These are phyloP conservation scores for Penicillium maclennaniae DNA, from an alignment of 495 filamentous ascomycete genomes.

Conservation along the genomic window DNA sequence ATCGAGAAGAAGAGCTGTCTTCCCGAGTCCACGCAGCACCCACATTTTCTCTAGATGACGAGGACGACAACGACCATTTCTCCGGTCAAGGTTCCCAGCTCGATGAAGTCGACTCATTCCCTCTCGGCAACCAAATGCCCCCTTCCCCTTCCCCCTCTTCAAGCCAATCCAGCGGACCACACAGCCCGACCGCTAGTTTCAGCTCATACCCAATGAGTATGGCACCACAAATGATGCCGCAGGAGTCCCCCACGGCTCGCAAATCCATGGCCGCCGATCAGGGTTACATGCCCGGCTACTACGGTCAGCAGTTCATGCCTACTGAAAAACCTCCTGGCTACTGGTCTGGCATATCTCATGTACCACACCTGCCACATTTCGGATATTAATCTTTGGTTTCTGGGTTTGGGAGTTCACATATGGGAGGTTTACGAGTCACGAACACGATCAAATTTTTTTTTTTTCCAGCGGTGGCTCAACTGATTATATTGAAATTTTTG, in stretches of 20 bases:
- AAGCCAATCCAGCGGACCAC: slow-evolving; percentile 24
- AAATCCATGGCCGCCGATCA: slow-evolving; percentile 14
- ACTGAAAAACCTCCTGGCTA: slow-evolving; percentile 13
- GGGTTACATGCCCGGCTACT: slow-evolving; percentile 13
- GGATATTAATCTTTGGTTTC: slow-evolving; percentile 13
- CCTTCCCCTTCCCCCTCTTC: slow-evolving; percentile 23
- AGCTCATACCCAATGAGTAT: slow-evolving; percentile 12
- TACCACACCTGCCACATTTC: slow-evolving; percentile 12
- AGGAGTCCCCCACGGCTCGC: neutral
- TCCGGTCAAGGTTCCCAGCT: neutral
- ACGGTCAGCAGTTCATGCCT: slow-evolving; percentile 12
- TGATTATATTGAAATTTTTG: no score
- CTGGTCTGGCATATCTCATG: slow-evolving; percentile 15
- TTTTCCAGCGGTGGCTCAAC: no score
- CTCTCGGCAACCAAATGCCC: slow-evolving; percentile 2
- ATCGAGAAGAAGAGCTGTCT: slow-evolving; percentile 11
- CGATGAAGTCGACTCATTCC: neutral
- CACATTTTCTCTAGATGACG: neutral
- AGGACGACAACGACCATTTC: neutral
- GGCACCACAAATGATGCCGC: slow-evolving; percentile 7
- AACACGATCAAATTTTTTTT: slow-evolving; percentile 1
- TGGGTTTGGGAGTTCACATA: neutral
- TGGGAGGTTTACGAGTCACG: neutral
- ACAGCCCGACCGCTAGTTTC: slow-evolving; percentile 16
- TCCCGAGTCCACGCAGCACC: slow-evolving; percentile 10